Percentiles rank a stretch among this genome's conserved stretches.
Conservation (phyloP, 768 basidiomycete genomes). For the Antrodiella citrinella region DNA sequence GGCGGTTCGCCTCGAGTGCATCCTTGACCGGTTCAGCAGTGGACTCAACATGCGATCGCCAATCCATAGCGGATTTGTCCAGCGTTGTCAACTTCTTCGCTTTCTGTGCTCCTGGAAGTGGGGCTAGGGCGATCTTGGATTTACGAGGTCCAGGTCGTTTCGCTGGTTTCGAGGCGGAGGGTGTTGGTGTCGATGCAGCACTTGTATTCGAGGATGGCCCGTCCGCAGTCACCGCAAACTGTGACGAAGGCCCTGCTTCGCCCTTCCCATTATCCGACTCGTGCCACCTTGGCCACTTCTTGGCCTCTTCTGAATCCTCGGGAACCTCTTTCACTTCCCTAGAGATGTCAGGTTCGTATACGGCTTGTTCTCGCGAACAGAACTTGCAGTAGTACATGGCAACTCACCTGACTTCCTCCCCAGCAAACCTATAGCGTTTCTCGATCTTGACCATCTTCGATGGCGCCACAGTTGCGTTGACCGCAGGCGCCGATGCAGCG, state of each 20-base stretch:
- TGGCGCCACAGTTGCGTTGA: conserved; percentile 11
- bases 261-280: conserved; percentile 14
- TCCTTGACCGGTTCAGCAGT: conserved; percentile 38
- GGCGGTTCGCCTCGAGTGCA: conserved; percentile 66
- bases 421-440: conserved; percentile 67
- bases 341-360: conserved; percentile 7
- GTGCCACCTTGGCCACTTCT: conserved; percentile 59
- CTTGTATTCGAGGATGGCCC: conserved; percentile 9
- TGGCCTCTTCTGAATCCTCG: conserved; percentile 68
- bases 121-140: conserved; percentile 46
- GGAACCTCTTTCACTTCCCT: conserved; percentile 72
- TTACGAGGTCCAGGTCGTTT: conserved; percentile 62
- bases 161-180: conserved; percentile 9
- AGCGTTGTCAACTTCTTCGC: conserved; percentile 71
- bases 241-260: conserved; percentile 5
- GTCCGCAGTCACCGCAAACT: conserved; percentile 6
- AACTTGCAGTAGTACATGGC: background rate
- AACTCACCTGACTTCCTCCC: conserved; percentile 67
- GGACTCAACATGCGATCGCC: conserved; percentile 56
- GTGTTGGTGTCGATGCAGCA: conserved; percentile 9
- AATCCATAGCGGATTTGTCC: conserved; percentile 84
- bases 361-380: background rate
- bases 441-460: conserved; percentile 54
- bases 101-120: conserved; percentile 46
- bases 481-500: conserved; percentile 26